phyloP scores from a whole-genome alignment of 2,329 filamentous ascomycete genomes.

The Pezizomycotina sp. region DNA sequence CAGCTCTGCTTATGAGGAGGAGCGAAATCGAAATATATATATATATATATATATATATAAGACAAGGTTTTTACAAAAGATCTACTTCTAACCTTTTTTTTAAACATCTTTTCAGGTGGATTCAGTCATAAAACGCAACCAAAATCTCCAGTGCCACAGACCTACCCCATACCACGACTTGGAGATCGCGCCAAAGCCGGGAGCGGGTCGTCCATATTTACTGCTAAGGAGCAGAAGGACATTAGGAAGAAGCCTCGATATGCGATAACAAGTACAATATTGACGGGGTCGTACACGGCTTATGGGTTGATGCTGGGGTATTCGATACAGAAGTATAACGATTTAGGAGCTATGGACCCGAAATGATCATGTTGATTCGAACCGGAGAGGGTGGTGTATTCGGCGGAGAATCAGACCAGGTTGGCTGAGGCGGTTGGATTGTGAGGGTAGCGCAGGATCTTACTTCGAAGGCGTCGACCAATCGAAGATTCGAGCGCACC shows the following conservation, averaged over 20 bases:
- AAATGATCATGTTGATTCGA: conserved; percentile 24
- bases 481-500: conserved; percentile 23
- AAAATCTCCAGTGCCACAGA: no score
- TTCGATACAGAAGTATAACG: conserved; percentile 26
- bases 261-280: conserved; percentile 24
- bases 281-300: conserved; percentile 24
- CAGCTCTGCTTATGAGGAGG: no score
- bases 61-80: no score
- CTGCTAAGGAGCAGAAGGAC: conserved; percentile 14
- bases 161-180: no score
- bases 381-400: conserved; percentile 21
- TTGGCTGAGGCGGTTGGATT: conserved; percentile 25
- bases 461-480: conserved; percentile 24
- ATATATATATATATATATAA: no score
- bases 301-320: conserved; percentile 25
- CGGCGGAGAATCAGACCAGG: conserved; percentile 22
- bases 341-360: conserved; percentile 24
- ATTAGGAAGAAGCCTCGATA: conserved; percentile 23
- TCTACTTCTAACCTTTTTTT: no score
- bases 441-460: conserved; percentile 24
- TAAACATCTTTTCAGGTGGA: no score
- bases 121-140: no score
- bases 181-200: no score
- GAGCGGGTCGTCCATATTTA: no score
- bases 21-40: no score